Conservation (phyloP, 2,329 filamentous ascomycete species). For the Beauveria varroae region DNA sequence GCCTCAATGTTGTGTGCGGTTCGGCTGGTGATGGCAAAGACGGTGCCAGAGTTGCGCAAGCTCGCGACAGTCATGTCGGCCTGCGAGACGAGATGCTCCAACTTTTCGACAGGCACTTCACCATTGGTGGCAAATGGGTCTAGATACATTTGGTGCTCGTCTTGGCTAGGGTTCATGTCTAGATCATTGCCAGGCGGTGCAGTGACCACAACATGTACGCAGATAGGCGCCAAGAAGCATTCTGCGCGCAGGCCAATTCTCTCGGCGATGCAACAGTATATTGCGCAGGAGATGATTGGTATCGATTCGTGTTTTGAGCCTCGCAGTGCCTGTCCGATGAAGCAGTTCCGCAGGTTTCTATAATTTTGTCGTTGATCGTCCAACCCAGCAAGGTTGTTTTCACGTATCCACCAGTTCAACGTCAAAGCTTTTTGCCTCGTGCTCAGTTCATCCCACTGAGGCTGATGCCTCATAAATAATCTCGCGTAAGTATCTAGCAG, state of each 20-base stretch:
- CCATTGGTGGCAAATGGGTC: conserved; percentile 68
- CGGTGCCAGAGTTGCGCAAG: conserved; percentile 58
- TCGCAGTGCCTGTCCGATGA: conserved; percentile 74
- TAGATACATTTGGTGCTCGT: conserved; percentile 58
- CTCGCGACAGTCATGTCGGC: conserved; percentile 34
- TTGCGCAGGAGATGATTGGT: conserved; percentile 77
- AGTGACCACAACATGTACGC: conserved; percentile 74
- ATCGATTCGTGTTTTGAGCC: conserved; percentile 69
- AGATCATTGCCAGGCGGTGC: conserved; percentile 53
- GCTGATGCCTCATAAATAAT: conserved; percentile 45
- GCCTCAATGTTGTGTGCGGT: conserved; percentile 69
- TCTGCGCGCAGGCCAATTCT: conserved; percentile 68
- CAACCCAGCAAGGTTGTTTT: conserved; percentile 62
- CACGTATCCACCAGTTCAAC: conserved; percentile 62
- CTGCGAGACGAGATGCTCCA: conserved; percentile 52
- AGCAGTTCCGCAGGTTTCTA: conserved; percentile 75
- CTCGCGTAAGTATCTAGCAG: conserved; percentile 57
- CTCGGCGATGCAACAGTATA: conserved; percentile 74
- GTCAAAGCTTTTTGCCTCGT: conserved; percentile 60
- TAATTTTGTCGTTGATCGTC: conserved; percentile 59
- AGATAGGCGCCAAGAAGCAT: conserved; percentile 74
- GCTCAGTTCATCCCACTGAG: conserved; percentile 46
- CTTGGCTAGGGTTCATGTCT: conserved; percentile 42
- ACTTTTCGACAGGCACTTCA: conserved; percentile 54
- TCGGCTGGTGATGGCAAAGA: conserved; percentile 63